These are phyloP conservation scores for Cercophora newfieldiana DNA, from an alignment of 495 filamentous ascomycete species.

Conservation along the genomic window DNA sequence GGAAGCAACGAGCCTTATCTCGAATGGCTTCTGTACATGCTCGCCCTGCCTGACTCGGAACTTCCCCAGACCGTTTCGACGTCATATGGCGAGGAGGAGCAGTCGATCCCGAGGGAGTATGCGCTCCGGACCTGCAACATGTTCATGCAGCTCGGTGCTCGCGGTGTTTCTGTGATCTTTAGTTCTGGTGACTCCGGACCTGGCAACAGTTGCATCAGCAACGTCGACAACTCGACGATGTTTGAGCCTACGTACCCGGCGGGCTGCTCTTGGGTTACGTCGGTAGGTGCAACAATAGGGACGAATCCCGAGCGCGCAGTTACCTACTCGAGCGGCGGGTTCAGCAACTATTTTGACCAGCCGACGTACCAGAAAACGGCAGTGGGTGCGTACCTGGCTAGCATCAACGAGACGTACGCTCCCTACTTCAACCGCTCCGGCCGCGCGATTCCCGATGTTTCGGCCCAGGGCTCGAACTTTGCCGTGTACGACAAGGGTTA, in stretches of 20 bases:
- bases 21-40: constrained; percentile 63
- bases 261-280: constrained; percentile 72
- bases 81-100: constrained; percentile 80
- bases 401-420: constrained; percentile 25
- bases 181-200: constrained; percentile 72
- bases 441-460: constrained; percentile 72
- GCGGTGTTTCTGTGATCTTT: constrained; percentile 75
- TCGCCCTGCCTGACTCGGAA: constrained; percentile 37
- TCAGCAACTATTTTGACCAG: constrained; percentile 63
- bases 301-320: constrained; percentile 61
- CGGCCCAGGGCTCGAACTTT: constrained; percentile 51
- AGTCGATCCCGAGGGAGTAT: constrained; percentile 69
- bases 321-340: constrained; percentile 58
- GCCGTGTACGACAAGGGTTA: constrained; percentile 15
- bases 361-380: constrained; percentile 61
- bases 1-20: constrained; percentile 79
- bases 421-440: constrained; percentile 54
- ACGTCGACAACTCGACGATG: constrained; percentile 64
- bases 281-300: constrained; percentile 67
- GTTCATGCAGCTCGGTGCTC: constrained; percentile 62
- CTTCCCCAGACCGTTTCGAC: constrained; percentile 76
- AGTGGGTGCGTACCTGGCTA: constrained; percentile 51
- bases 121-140: constrained; percentile 70
- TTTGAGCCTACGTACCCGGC: constrained; percentile 58
- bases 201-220: constrained; percentile 67